phyloP scores from a whole-genome alignment of 345 rosid species.

The Eucalyptus pumila region DNA sequence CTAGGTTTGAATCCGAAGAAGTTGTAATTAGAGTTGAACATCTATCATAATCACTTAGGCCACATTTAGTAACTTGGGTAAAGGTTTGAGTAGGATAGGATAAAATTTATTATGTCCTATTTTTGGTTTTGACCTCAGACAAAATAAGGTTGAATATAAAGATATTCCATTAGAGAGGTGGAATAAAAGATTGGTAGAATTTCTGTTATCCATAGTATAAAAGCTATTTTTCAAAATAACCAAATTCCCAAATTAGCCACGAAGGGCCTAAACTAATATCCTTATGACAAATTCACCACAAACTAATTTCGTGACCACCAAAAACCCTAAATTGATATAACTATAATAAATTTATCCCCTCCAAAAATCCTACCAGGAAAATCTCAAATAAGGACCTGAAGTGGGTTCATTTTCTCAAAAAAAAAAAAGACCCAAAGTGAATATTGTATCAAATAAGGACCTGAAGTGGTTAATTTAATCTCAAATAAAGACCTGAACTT shows the following conservation, averaged over 20 bases:
- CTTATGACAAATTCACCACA: neutral
- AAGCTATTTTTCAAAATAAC: neutral
- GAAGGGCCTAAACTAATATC: no score
- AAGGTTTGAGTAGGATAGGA: fast-evolving
- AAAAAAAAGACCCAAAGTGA: fast-evolving
- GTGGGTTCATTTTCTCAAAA: no score
- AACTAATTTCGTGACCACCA: neutral
- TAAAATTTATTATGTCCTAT: neutral
- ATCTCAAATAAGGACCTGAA: no score
- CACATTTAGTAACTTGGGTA: neutral
- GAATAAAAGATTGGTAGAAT: neutral
- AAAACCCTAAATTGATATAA: fast-evolving
- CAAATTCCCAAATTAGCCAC: neutral
- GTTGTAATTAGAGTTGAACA: neutral
- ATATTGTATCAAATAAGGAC: no score
- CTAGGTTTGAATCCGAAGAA: neutral
- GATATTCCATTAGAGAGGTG: neutral
- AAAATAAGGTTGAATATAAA: neutral
- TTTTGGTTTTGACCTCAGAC: neutral
- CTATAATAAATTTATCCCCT: no score
- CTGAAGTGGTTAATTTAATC: no score
- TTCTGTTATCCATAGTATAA: neutral
- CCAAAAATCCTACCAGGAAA: no score
- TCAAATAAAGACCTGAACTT: no score
- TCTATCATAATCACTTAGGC: neutral